Evolutionary conservation across 1,284 basidiomycete species (phyloP).

Genomic region (Tilletiaria anomala): DNA sequence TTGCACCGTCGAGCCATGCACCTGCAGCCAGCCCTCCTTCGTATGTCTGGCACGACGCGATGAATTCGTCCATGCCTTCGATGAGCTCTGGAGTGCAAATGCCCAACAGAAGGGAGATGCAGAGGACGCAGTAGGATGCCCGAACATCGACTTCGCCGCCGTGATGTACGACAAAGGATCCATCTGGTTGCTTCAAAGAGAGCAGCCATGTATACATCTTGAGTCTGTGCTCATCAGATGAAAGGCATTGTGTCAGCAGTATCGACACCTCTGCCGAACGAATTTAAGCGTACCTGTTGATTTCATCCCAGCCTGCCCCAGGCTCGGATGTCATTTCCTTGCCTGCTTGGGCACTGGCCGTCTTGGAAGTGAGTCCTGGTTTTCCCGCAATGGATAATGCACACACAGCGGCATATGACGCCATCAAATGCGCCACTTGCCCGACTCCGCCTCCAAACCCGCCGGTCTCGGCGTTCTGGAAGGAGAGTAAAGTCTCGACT

Average conservation of each 20-base stretch:
- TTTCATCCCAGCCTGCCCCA: conserved; percentile 40
- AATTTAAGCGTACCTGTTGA: conserved; percentile 27
- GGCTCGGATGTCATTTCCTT: conserved; percentile 43
- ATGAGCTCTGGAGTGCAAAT: conserved; percentile 77
- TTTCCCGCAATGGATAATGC: conserved; percentile 67
- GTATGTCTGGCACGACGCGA: conserved; percentile 67
- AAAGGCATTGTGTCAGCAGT: neutral
- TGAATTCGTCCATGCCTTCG: conserved; percentile 43
- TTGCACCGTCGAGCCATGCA: too few relatives aligned
- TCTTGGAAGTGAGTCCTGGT: conserved; percentile 39
- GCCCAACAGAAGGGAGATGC: conserved; percentile 57
- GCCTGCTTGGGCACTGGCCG: conserved; percentile 40
- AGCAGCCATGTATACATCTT: conserved; percentile 80
- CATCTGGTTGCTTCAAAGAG: conserved; percentile 82
- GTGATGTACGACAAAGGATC: conserved; percentile 76
- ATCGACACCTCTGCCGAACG: neutral
- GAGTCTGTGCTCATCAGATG: neutral
- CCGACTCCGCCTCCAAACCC: conserved; percentile 85
- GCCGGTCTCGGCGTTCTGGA: conserved; percentile 43
- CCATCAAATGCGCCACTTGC: conserved; percentile 72
- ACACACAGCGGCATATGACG: conserved; percentile 78
- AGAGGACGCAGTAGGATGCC: conserved; percentile 61
- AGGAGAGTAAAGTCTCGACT: conserved; percentile 32
- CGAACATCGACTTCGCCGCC: conserved; percentile 86
- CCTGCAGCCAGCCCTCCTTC: conserved; percentile 81